A percentile compares a stretch with the other conserved stretches of the same genome.
Conservation (phyloP, 306 rosid species). For the Alnus rubra region DNA sequence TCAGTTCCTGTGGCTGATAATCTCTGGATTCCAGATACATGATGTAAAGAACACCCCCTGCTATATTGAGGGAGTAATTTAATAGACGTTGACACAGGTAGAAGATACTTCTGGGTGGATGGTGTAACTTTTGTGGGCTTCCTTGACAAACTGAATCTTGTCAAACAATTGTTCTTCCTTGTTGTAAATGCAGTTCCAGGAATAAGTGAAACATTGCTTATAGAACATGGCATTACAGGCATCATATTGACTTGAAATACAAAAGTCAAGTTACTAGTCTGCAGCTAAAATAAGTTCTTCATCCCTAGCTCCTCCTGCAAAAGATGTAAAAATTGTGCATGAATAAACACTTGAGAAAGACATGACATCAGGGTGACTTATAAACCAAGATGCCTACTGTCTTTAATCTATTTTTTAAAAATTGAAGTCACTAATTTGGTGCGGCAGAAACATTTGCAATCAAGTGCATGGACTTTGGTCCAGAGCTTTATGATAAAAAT, state of each 20-base stretch:
- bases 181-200: constrained; percentile 62
- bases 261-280: constrained; percentile 20
- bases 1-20: constrained; percentile 72
- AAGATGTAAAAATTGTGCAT: constrained; percentile 11
- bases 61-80: constrained; percentile 55
- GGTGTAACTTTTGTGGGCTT: constrained; percentile 42
- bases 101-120: constrained; percentile 48
- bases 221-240: constrained; percentile 63
- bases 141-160: constrained; percentile 57
- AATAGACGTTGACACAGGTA: constrained; percentile 53
- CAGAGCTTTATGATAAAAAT: background rate
- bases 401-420: background rate
- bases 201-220: constrained; percentile 64
- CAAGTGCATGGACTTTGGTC: too few species aligned
- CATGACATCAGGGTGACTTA: constrained; percentile 8
- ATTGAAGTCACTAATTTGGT: background rate
- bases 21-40: constrained; percentile 45
- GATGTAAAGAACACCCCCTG: constrained; percentile 38
- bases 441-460: too few species aligned
- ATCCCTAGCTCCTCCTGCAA: constrained; percentile 45
- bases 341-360: background rate
- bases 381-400: background rate
- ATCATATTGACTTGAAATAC: constrained; percentile 54
- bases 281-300: constrained; percentile 37
- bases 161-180: constrained; percentile 50